Evolutionary conservation across 148 eudicot species (phyloP), one percentile per base, ranked within the genome.

Genomic region (Persicaria maculosa): DNA sequence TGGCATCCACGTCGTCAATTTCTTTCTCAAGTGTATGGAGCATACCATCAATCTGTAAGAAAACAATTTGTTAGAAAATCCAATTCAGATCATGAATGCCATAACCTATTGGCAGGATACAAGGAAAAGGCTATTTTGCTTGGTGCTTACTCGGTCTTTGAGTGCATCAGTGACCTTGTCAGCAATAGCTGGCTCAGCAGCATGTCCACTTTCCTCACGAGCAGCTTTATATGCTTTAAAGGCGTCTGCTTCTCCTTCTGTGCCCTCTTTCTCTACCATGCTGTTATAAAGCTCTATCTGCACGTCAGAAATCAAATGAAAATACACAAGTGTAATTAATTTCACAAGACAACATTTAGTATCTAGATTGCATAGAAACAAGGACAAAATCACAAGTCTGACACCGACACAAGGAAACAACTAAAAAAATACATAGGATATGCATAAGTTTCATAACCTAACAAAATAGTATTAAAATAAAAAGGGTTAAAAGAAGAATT

Each of bases 1-100:
- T 85, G 44, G 94, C 92, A 89, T 93, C 98, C 69, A 93, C 98
- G 73, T 91, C 97, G 79, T 93, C 98, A 50, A 93, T 91, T 83
- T 93, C 98, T 74, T 91, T 91, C 80, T 93, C 98, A 78, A 93
- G 94, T 52, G 86, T 86, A 50, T 91, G 97, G 78, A 93, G 98
- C 98, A 93, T 89, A 46, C 87, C 89, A 85, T 91, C 98, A 76
- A 93, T 93, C 98, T 93, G 79, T 54, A 78, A 55, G 55, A 52
- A 25, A 50, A 53, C 36, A 10, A 65, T 17, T 25, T 44, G 11
- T 64, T 64, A 64, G 44, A 72, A 5, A 19, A 5, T 59, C 14
- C 9, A 10, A 36, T 50, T 25, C 53, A 48, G 74, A n/a, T 67
- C 19, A 65, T 65, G 17, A 5, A 40, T 65, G 8, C 70, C n/a